Evolutionary conservation across 257 asterid species (phyloP), one percentile per base, ranked within the genome.

Genomic region (Solanum virginianum): DNA sequence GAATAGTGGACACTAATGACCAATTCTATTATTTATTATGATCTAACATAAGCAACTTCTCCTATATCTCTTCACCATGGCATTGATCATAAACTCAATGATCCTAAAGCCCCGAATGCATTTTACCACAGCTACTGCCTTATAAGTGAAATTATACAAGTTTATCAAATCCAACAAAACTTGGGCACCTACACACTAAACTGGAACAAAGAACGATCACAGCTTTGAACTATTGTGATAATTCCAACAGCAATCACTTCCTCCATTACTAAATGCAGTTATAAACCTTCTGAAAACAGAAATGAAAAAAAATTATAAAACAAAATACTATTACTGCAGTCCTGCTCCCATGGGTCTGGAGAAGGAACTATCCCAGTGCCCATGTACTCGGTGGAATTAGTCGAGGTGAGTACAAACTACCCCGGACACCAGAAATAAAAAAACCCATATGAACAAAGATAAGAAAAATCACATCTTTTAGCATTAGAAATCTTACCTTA

Each of bases 401-500:
- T 60, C 68, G 16, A 22, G 7, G 16, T 22, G 4, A 32, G 0
- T 60, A 60, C 36, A 22, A 22, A 8, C 4, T 59, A 0, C 8
- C 36, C 8, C 16, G 3, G 1, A n/a, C 15, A 60, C 16, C 66
- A 10, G 32, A 10, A 10, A 4, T 4, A n/a, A 60, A 60, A 60
- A 0, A 15, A 1, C 49, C 3, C 6, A 68, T 32, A 68, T 16
- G 49, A 68, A 68, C 75, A 68, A 13, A 8, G 2, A 32, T 1
- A 68, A 32, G 36, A 5, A 62, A 62, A 62, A 22, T 62, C 8
- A 62, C 9, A 2, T 1, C 0, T 10, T 11, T 74, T 72, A 1
- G 41, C 60, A 75, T 10, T 47, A 49, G 2, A 75, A 49, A 49
- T 2, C 81, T 54, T 83, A 94, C 99, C 98, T 97, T 93, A 85